phyloP scores from a whole-genome alignment of 2,329 filamentous ascomycete genomes.

The Hypoxylon sp. region DNA sequence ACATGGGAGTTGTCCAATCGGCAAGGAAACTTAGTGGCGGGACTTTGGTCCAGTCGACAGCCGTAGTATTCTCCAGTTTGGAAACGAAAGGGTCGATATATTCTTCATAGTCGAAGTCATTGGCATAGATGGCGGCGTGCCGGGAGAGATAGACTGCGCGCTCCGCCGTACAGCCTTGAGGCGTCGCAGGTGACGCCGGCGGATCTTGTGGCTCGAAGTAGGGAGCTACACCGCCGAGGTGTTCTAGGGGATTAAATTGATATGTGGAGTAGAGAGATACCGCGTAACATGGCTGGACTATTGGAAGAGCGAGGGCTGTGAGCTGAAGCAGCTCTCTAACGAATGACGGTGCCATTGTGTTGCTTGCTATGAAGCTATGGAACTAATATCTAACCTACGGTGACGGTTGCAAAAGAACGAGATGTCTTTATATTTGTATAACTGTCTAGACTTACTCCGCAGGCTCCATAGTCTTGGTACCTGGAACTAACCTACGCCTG shows the following conservation, averaged over 20 bases:
- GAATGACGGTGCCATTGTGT: slow-evolving; percentile 33
- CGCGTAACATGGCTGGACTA: slow-evolving; percentile 24
- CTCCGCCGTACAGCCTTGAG: slow-evolving; percentile 62
- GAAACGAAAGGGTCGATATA: slow-evolving; percentile 68
- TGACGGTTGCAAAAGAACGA: neutral
- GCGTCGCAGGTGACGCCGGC: slow-evolving; percentile 56
- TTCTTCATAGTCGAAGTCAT: slow-evolving; percentile 68
- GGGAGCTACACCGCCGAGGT: slow-evolving; percentile 66
- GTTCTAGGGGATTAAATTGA: slow-evolving; percentile 65
- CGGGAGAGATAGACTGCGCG: slow-evolving; percentile 67
- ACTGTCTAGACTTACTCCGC: neutral
- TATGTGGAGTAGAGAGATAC: slow-evolving; percentile 58
- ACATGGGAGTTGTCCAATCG: slow-evolving; percentile 68
- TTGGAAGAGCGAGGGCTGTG: slow-evolving; percentile 21
- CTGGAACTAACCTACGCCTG: neutral
- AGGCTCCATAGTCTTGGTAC: too few species aligned
- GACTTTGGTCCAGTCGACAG: slow-evolving; percentile 67
- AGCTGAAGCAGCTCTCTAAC: slow-evolving; percentile 31
- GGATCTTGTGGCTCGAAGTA: slow-evolving; percentile 68
- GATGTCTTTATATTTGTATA: slow-evolving; percentile 9
- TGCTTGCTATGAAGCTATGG: neutral
- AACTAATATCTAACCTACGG: too few species aligned
- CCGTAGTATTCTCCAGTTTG: slow-evolving; percentile 69
- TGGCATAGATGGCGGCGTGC: slow-evolving; percentile 71
- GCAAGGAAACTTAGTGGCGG: slow-evolving; percentile 67